phyloP scores from a whole-genome alignment of 2,329 filamentous ascomycete species.

The Xylariaceae sp. region DNA sequence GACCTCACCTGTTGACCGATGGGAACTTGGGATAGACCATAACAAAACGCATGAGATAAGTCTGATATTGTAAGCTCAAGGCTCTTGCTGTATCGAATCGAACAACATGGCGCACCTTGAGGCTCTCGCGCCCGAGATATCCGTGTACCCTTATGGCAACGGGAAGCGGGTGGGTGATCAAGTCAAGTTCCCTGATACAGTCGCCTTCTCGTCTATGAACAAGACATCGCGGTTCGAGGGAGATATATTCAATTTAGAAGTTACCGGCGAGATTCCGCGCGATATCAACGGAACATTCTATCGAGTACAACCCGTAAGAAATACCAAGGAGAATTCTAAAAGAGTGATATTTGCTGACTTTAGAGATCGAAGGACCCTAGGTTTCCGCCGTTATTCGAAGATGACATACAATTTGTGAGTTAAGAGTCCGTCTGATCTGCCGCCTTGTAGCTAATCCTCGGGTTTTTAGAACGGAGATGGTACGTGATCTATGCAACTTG shows the following conservation, averaged over 20 bases:
- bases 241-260: slow-evolving; percentile 50
- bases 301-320: slow-evolving; percentile 53
- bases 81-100: background rate
- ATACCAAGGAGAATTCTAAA: background rate
- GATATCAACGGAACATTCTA: slow-evolving; percentile 57
- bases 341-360: background rate
- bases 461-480: slow-evolving; percentile 37
- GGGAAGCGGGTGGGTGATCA: slow-evolving; percentile 37
- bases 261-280: slow-evolving; percentile 50
- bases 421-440: background rate
- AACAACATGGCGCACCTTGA: slow-evolving; percentile 46
- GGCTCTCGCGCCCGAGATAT: slow-evolving; percentile 42
- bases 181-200: slow-evolving; percentile 45
- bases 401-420: slow-evolving; percentile 51
- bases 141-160: slow-evolving; percentile 42
- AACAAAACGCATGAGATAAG: background rate
- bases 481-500: slow-evolving; percentile 15
- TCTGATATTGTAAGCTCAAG: background rate
- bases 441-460: slow-evolving; percentile 10
- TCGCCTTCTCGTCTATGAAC: slow-evolving; percentile 47
- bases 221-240: slow-evolving; percentile 48
- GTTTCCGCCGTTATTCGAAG: slow-evolving; percentile 61
- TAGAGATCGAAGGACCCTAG: slow-evolving; percentile 48
- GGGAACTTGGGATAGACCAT: background rate
- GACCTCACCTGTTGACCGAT: background rate